These are phyloP conservation scores for Calycina herbarum DNA, from an alignment of 2,329 filamentous ascomycete genomes.

Conservation along the genomic window DNA sequence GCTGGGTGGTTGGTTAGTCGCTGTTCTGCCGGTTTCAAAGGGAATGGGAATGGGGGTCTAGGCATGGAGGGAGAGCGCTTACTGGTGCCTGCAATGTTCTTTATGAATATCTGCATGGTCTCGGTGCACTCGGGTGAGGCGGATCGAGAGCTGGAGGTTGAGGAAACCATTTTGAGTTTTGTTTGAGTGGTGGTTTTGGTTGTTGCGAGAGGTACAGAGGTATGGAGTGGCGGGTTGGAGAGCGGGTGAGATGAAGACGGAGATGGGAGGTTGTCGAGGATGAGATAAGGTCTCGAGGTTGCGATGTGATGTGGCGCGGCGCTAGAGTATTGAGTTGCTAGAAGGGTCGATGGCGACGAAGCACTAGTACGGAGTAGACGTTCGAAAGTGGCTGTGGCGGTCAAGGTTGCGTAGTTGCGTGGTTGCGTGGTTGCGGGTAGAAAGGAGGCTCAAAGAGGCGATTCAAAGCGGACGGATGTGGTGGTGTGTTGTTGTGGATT, in stretches of 20 bases:
- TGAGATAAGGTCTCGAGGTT: conserved; percentile 12
- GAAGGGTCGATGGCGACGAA: background rate
- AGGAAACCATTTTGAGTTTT: conserved; percentile 31
- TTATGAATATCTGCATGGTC: conserved; percentile 62
- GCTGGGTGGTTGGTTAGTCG: conserved; percentile 42
- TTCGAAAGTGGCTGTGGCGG: background rate
- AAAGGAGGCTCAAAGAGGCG: conserved; percentile 9
- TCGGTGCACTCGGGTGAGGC: conserved; percentile 46
- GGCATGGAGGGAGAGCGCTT: conserved; percentile 35
- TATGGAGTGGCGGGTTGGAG: background rate
- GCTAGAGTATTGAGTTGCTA: conserved; percentile 5
- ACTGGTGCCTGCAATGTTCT: conserved; percentile 59
- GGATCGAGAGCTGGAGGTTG: conserved; percentile 33
- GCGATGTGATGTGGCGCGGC: conserved; percentile 5
- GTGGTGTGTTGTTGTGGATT: background rate
- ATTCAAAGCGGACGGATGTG: background rate
- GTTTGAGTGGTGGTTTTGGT: conserved; percentile 10
- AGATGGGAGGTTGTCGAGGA: conserved; percentile 2
- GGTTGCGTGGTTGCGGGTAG: background rate
- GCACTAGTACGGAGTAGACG: background rate
- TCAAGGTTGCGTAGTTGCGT: background rate
- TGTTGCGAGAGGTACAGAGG: conserved; percentile 2
- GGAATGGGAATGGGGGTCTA: conserved; percentile 6
- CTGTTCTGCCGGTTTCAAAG: conserved; percentile 11
- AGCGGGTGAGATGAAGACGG: conserved; percentile 6